Evolutionary conservation across 1,139 yeast genomes (phyloP), one percentile per base, ranked within the genome.

Genomic region (Zygosaccharomyces pseudobailii): DNA sequence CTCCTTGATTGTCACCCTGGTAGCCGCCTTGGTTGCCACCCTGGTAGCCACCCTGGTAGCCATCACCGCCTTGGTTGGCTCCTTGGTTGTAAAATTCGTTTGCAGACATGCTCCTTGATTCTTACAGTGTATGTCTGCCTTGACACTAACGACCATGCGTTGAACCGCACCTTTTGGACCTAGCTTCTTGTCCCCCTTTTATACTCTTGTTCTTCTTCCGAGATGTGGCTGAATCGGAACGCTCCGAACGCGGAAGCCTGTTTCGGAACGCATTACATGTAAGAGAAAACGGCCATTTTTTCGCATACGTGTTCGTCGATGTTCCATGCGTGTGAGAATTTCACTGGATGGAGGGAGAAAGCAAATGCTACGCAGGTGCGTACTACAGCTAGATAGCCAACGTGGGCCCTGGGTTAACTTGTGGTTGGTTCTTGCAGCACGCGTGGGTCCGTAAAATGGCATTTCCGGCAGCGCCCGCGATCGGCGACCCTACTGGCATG

Each of bases 31-130:
- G n/a, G n/a, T n/a, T n/a, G n/a, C n/a, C n/a, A n/a, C n/a, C n/a
- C n/a, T n/a, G n/a, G n/a, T n/a, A n/a, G n/a, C n/a, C n/a, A n/a
- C n/a, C n/a, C n/a, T 46, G 61, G 59, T 44, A 59, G 63, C 42
- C 52, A 58, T n/a, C 30, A 63, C 42, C 52, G 55, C 47, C 54
- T 54, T 47, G 56, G 61, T 53, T 58, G 64, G 48, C 62, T 62
- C 39, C 59, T 58, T 42, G 55, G 60, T 50, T 57, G 27, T 24
- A 24, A 2, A 58, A 43, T 60, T 54, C 43, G 54, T 59, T 46
- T 62, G 59, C 43, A 59, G 63, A 41, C 52, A 58, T n/a, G 7
- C 30, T 71, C 41, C 73, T 71, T 32, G 27, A 24, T 6, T 24
- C 6, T 24, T 24, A 8, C 27, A 24, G 9, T 24, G 27, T 6